Evolutionary conservation across 2,329 filamentous ascomycete genomes (phyloP), one percentile per base, ranked within the genome.

Genomic region (Plectosphaerella sp.): DNA sequence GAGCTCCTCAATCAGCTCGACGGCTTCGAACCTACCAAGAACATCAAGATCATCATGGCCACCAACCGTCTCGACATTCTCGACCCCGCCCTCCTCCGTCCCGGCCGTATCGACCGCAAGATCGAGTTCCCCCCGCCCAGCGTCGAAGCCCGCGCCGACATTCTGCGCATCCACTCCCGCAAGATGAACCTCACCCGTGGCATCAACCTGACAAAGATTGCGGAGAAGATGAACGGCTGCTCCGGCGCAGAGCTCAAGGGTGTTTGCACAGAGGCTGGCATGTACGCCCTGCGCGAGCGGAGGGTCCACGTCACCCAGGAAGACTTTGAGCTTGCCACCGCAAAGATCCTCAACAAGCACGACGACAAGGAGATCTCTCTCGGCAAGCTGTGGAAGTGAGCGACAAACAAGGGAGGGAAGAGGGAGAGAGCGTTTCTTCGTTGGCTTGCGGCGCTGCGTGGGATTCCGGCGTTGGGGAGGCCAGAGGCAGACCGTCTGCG

Each of bases 31-130:
- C 94, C 94, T 6, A 97, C 93, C 46, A 99, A 99, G 79, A 97
- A 97, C 75, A 99, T 99, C 84, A 99, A 99, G 74, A 91, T 99
- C 70, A 96, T 99, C 75, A 99, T 99, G 93, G 94, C 94, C 51
- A 99, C 94, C 47, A 99, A 99, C 74, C 89, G 94, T 68, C 83
- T 99, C 58, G 94, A 99, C 64, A 97, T 99, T 58, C 83, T 99
- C 46, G 94, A 99, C 69, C 94, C 94, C 2, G 94, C 94, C 2
- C 82, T 99, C 45, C 80, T 99, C 60, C 87, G 94, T 62, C 94
- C 94, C n/a, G 94, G 94, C 49, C 89, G 94, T 64, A 97, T 99
- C 71, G 94, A 99, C 78, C 83, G 94, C 64, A 97, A 97, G 80
- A 97, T 97, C 67, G 94, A 99, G 73, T 99, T 99, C 74, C 94